phyloP scores from a whole-genome alignment of 148 eudicot species.

The Fagopyrum homotropicum region DNA sequence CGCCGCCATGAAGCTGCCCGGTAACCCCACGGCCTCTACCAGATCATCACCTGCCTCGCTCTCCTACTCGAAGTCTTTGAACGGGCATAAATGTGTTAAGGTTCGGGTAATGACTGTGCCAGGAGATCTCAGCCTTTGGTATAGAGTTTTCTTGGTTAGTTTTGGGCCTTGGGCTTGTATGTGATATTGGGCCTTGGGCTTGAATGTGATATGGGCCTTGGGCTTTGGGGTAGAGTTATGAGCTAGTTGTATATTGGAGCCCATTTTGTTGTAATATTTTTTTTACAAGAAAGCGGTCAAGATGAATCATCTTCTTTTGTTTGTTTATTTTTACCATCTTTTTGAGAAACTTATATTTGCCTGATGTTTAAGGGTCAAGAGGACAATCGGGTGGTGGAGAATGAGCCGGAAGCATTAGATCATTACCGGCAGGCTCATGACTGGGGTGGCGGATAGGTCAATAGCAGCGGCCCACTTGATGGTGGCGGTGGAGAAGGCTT shows the following conservation, averaged over 20 bases:
- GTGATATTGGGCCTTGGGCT: not conserved
- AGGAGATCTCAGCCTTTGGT: slow-evolving; percentile 6
- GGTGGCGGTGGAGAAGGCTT: too few relatives aligned
- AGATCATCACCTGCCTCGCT: slow-evolving; percentile 14
- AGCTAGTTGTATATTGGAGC: not conserved
- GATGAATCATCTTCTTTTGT: not conserved
- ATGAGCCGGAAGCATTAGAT: too few relatives aligned
- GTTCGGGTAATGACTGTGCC: slow-evolving; percentile 20
- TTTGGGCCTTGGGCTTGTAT: not conserved
- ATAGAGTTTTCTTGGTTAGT: not conserved
- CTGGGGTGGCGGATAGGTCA: too few relatives aligned
- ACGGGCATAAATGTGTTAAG: slow-evolving; percentile 12
- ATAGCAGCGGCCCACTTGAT: too few relatives aligned
- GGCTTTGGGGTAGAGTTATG: not conserved
- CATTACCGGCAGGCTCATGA: too few relatives aligned
- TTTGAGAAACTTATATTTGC: too few relatives aligned
- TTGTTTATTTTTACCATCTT: not conserved
- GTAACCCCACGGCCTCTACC: too few relatives aligned
- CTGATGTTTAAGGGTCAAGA: too few relatives aligned
- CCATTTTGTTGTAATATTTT: slow-evolving; percentile 1
- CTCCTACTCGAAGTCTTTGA: slow-evolving; percentile 25
- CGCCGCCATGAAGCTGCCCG: slow-evolving; percentile 62
- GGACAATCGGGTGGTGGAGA: too few relatives aligned
- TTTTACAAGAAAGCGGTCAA: not conserved
- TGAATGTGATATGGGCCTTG: not conserved